Evolutionary conservation across 225 moss, liverwort and hornwort genomes (phyloP).

Genomic region (Polytrichum formosum): DNA sequence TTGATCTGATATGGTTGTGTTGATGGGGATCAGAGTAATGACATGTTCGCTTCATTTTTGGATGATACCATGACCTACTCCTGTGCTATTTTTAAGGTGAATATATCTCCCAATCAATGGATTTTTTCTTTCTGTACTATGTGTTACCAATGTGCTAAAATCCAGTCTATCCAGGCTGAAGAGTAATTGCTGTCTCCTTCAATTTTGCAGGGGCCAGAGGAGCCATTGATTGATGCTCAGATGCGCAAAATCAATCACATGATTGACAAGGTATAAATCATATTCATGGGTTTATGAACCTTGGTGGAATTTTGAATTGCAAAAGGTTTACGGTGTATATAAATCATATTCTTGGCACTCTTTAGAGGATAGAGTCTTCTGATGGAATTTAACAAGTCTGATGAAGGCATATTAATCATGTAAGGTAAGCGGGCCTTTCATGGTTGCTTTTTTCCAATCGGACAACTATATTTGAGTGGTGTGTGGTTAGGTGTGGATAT

Average conservation of each 20-base stretch:
- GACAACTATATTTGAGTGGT: too few species aligned
- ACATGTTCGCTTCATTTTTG: conserved; percentile 61
- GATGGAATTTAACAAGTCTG: too few species aligned
- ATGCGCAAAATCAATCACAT: conserved; percentile 68
- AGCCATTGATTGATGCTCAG: conserved; percentile 66
- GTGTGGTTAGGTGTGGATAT: too few species aligned
- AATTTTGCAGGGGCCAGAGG: conserved; percentile 56
- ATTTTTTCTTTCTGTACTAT: background rate
- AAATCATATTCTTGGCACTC: background rate
- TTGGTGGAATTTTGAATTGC: too few species aligned
- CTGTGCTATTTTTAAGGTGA: conserved; percentile 85
- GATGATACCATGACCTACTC: conserved; percentile 95
- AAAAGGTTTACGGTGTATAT: background rate
- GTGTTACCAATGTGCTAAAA: too few species aligned
- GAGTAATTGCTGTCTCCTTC: background rate
- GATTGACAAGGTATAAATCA: conserved; percentile 53
- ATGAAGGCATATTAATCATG: too few species aligned
- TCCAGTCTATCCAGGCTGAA: background rate
- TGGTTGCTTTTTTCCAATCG: too few species aligned
- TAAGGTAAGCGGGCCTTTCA: too few species aligned
- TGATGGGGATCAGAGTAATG: conserved; percentile 63
- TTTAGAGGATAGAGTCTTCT: background rate
- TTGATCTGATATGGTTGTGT: too few species aligned
- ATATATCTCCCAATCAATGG: background rate
- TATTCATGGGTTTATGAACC: too few species aligned